Evolutionary conservation across 768 basidiomycete species (phyloP), one percentile per base, ranked within the genome.

Genomic region (Mycena latifolia): DNA sequence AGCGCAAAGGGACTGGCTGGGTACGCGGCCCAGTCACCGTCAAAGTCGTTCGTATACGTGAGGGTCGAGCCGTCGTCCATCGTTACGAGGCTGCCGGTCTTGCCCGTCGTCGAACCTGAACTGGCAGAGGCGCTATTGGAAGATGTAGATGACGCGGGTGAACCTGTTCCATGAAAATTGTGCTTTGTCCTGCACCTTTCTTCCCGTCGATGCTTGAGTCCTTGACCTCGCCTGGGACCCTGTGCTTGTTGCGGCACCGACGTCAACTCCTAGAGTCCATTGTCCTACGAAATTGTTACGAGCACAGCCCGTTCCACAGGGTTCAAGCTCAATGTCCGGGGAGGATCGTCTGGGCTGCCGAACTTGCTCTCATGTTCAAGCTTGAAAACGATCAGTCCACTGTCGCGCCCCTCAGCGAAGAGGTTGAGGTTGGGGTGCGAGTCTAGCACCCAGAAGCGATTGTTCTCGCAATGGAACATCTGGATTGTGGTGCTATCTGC

Each of bases 391-490:
- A 99, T 99, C 66, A 99, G 83, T 63, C 98, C 98, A 69, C 91
- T 96, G 77, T 99, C 98, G 77, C 99, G 98, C 83, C 96, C 96
- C 27, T 98, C 98, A 53, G 98, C 98, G 74, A 99, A 99, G 54
- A 99, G 86, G 78, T 99, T 99, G 68, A 99, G 89, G 72, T 98
- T 94, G 1, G 98, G 98, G 78, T 99, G 98, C 10, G 94, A 88
- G 2, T 95, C 95, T 47, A 99, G 86, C 15, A 96, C 92, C 98
- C 98, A 99, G 85, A 99, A 99, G 37, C 97, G 89, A 75, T 99
- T 97, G 64, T 98, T 92, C 76, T 99, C 98, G 70, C 98, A 83
- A 66, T 97, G 83, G 85, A 99, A 99, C 0, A 96, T 99, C 82
- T 99, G 98, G 48, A 99, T 96, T 3, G 96, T 93, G 0, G 95